These are phyloP conservation scores for Starmerella khaoyaiensis DNA, from an alignment of 805 yeast species.

Conservation along the genomic window DNA sequence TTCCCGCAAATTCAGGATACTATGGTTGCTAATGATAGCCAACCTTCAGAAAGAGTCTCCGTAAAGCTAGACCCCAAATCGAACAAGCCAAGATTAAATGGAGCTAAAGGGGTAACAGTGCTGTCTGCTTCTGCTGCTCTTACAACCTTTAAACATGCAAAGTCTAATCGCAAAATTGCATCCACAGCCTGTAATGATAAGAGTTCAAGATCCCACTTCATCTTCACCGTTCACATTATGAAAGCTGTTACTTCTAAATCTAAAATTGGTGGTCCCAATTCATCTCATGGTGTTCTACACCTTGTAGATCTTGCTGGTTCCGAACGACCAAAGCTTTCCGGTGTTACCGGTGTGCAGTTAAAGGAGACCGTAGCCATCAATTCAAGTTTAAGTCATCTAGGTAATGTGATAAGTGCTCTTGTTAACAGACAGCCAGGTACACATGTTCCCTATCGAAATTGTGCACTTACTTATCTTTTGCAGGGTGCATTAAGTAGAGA, in stretches of 20 bases:
- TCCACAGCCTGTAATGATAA: conserved; percentile 67
- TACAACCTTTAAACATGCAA: conserved; percentile 41
- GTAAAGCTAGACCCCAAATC: conserved; percentile 53
- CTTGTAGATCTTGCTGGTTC: conserved; percentile 90
- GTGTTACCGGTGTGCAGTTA: conserved; percentile 65
- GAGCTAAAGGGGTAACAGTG: conserved; percentile 40
- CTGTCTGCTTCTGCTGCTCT: conserved; percentile 38
- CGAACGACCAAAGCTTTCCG: conserved; percentile 64
- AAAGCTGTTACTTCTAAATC: conserved; percentile 36
- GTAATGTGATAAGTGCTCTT: conserved; percentile 74
- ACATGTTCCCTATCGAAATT: conserved; percentile 58
- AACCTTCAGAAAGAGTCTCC: conserved; percentile 34
- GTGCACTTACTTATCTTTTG: conserved; percentile 67
- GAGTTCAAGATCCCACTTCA: conserved; percentile 85
- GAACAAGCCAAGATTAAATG: conserved; percentile 48
- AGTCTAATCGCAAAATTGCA: conserved; percentile 58
- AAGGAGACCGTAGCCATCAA: conserved; percentile 83
- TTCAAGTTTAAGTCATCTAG: conserved; percentile 72
- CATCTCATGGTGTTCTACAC: conserved; percentile 50
- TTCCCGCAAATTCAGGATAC: too few relatives aligned
- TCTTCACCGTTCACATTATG: conserved; percentile 49
- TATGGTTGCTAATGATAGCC: not conserved
- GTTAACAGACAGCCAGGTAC: conserved; percentile 29
- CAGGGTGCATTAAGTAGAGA: conserved; percentile 75
- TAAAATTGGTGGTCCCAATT: conserved; percentile 33